These are phyloP conservation scores for Ogataea trehalophila DNA, from an alignment of 805 yeast species.

Conservation along the genomic window DNA sequence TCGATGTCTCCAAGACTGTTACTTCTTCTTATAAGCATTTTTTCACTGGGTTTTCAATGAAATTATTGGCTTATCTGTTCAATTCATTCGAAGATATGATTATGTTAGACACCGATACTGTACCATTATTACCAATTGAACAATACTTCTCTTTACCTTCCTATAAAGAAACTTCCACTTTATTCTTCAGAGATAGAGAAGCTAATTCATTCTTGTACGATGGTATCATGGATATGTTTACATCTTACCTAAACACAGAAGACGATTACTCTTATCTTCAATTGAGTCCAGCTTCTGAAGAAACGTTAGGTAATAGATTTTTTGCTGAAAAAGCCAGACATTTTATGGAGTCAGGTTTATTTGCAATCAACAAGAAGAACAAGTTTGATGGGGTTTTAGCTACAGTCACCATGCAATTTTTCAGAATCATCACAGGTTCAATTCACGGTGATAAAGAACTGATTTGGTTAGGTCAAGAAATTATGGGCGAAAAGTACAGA, in stretches of 20 bases:
- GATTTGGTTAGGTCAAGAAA: constrained; percentile 65
- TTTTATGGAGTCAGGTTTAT: constrained; percentile 46
- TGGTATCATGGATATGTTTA: constrained; percentile 40
- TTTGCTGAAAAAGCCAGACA: constrained; percentile 40
- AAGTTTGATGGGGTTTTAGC: constrained; percentile 48
- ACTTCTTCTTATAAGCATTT: constrained; percentile 19
- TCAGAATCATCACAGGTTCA: constrained; percentile 40
- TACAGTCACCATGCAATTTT: constrained; percentile 39
- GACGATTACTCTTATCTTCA: constrained; percentile 36
- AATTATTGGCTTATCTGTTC: constrained; percentile 53
- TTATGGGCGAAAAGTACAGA: constrained; percentile 48
- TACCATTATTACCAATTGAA: constrained; percentile 33
- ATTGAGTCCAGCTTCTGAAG: constrained; percentile 33
- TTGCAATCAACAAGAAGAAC: constrained; percentile 39
- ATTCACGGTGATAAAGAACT: constrained; percentile 79
- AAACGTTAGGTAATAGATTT: constrained; percentile 34
- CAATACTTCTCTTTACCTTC: constrained; percentile 34
- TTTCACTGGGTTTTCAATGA: constrained; percentile 33
- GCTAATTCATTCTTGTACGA: constrained; percentile 34
- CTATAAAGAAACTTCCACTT: constrained; percentile 34
- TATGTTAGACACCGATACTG: constrained; percentile 50
- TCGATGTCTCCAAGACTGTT: constrained; percentile 29
- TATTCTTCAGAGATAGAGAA: constrained; percentile 48
- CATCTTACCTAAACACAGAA: constrained; percentile 42
- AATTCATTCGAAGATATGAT: constrained; percentile 54